These are phyloP conservation scores for Coniella vitis DNA, from an alignment of 2,329 filamentous ascomycete genomes.

Conservation along the genomic window DNA sequence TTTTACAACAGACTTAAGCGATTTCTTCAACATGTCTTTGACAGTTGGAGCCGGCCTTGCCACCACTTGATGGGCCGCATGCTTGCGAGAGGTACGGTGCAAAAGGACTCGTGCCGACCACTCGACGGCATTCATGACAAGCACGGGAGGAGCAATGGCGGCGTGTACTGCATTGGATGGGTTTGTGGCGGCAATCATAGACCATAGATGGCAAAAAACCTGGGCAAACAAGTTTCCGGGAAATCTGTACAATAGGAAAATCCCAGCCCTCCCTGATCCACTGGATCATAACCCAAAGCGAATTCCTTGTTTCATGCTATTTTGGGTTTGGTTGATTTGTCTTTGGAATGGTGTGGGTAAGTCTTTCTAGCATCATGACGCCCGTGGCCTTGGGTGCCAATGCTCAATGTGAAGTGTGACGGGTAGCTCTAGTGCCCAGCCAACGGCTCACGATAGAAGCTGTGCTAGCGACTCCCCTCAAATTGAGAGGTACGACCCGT, in stretches of 20 bases:
- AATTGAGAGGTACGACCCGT: not conserved
- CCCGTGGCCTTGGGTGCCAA: too few species aligned
- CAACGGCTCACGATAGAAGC: not conserved
- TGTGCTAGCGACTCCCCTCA: not conserved
- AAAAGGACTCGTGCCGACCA: slow-evolving; percentile 9
- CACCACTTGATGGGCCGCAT: slow-evolving; percentile 13
- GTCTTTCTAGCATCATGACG: not conserved
- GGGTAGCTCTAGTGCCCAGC: not conserved
- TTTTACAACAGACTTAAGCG: slow-evolving; percentile 14
- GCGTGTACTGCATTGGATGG: slow-evolving; percentile 16
- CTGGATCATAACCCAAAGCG: slow-evolving; percentile 9
- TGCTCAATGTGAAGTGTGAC: too few species aligned
- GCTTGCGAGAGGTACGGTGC: slow-evolving; percentile 6
- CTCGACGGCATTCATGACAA: slow-evolving; percentile 16
- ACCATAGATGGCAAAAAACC: slow-evolving; percentile 17
- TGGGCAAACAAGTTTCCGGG: slow-evolving; percentile 15
- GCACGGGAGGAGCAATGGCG: slow-evolving; percentile 15
- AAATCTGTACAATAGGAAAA: slow-evolving; percentile 17
- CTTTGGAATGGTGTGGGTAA: not conserved
- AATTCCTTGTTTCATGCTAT: slow-evolving; percentile 4
- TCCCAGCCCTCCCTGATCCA: slow-evolving; percentile 17
- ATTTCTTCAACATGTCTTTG: slow-evolving; percentile 9
- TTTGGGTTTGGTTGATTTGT: not conserved
- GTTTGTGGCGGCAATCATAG: slow-evolving; percentile 15
- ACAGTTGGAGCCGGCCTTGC: slow-evolving; percentile 15